phyloP scores from a whole-genome alignment of 257 asterid species.

The Solanum lycopersicoides region DNA sequence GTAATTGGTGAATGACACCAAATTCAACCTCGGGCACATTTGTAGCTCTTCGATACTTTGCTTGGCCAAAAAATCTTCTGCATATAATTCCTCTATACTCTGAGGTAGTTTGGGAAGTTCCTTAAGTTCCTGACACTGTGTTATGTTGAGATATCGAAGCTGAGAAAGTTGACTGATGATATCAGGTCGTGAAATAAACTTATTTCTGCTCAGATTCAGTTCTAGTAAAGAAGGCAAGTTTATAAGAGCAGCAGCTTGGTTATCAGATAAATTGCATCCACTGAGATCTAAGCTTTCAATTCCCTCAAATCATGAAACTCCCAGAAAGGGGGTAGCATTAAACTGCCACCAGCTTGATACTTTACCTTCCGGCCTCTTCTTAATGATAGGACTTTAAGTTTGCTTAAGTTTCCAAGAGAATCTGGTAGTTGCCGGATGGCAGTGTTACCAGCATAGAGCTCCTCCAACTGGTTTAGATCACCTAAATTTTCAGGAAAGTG shows the following conservation, averaged over 20 bases:
- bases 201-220: background rate
- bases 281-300: background rate
- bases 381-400: background rate
- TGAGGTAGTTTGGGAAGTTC: background rate
- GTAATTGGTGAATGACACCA: background rate
- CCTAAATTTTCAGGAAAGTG: background rate
- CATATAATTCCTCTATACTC: background rate
- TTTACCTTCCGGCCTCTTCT: background rate
- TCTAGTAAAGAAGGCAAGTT: background rate
- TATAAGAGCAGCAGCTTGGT: background rate
- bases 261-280: background rate
- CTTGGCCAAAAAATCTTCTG: background rate
- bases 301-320: background rate
- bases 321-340: accelerated
- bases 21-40: background rate
- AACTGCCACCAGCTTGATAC: accelerated
- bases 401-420: accelerated
- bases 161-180: background rate
- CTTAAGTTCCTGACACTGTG: background rate
- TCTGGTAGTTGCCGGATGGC: background rate
- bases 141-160: background rate
- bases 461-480: background rate
- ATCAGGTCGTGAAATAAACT: background rate
- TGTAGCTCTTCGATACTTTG: background rate
- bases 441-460: background rate